Percentiles rank a stretch among this genome's conserved stretches.
phyloP scores from a whole-genome alignment of 2,329 filamentous ascomycete species.

The Purpureocillium takamizusanense region DNA sequence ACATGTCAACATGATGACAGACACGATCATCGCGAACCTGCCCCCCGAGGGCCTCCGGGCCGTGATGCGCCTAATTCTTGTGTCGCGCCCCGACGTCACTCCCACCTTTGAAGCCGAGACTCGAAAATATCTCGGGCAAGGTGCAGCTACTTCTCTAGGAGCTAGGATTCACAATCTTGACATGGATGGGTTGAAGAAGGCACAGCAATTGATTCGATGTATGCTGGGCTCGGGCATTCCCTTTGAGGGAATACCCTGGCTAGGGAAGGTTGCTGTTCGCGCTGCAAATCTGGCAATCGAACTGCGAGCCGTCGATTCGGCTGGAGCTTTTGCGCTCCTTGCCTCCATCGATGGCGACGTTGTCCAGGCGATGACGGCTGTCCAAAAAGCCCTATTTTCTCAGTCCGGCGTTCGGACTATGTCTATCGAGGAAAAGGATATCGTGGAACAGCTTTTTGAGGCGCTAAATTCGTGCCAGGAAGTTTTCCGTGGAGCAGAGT shows the following conservation, averaged over 20 bases:
- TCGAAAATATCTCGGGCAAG: no score
- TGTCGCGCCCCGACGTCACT: no score
- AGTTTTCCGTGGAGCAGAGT: no score
- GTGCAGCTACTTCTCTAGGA: conserved; percentile 8
- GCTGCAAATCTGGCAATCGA: conserved; percentile 3
- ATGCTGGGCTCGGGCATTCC: conserved; percentile 16
- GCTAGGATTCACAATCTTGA: conserved; percentile 5
- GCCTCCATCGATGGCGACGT: no score
- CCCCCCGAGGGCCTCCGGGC: conserved; percentile 27
- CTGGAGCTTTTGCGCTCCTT: not conserved
- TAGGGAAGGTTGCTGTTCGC: conserved; percentile 4
- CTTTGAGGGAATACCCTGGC: conserved; percentile 9
- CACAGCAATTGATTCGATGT: conserved; percentile 12
- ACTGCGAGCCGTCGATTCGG: not conserved
- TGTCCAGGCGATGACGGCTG: no score
- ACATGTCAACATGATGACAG: conserved; percentile 38
- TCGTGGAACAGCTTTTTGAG: no score
- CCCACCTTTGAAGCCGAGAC: no score
- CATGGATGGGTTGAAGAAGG: conserved; percentile 7
- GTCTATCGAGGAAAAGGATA: no score
- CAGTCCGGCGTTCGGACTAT: no score
- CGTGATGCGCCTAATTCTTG: conserved; percentile 9
- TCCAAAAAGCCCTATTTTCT: no score
- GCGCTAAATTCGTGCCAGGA: no score
- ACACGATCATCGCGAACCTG: conserved; percentile 33